Conservation (phyloP, 176 grass and related monocot genomes). For the Poa annua region DNA sequence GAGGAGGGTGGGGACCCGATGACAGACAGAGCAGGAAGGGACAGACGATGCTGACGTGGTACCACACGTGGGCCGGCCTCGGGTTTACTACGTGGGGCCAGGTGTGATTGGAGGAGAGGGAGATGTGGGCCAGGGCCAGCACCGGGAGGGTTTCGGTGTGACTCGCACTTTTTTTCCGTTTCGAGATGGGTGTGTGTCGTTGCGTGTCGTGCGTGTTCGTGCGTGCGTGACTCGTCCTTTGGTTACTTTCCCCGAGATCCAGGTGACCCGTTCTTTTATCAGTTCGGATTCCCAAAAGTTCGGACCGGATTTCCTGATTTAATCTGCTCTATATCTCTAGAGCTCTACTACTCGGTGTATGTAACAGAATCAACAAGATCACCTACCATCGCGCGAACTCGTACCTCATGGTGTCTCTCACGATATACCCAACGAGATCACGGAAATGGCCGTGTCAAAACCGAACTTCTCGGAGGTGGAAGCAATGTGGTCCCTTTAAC, state of each 20-base stretch:
- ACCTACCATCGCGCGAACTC: too few species aligned
- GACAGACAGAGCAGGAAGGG: background rate
- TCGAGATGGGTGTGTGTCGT: background rate
- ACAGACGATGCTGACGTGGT: constrained; percentile 34
- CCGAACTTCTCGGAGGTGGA: too few species aligned
- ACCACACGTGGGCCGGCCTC: constrained; percentile 34
- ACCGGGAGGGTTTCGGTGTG: background rate
- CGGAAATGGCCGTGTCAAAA: too few species aligned
- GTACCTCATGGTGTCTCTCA: too few species aligned
- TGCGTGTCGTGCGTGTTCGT: background rate
- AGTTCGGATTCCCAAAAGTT: constrained; percentile 5
- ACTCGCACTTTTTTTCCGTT: background rate
- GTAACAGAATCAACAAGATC: too few species aligned
- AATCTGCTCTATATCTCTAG: too few species aligned
- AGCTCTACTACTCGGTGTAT: too few species aligned
- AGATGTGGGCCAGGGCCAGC: background rate
- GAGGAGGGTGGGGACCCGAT: background rate
- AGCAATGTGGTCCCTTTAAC: too few species aligned
- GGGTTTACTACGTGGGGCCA: constrained; percentile 19
- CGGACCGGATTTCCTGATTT: background rate
- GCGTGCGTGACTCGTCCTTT: background rate
- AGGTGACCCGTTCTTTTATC: background rate
- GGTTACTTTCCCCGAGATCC: background rate
- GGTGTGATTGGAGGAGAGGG: background rate
- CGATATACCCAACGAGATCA: too few species aligned